These are phyloP conservation scores for Penicillium bialowiezense DNA, from an alignment of 495 filamentous ascomycete genomes.

Conservation along the genomic window DNA sequence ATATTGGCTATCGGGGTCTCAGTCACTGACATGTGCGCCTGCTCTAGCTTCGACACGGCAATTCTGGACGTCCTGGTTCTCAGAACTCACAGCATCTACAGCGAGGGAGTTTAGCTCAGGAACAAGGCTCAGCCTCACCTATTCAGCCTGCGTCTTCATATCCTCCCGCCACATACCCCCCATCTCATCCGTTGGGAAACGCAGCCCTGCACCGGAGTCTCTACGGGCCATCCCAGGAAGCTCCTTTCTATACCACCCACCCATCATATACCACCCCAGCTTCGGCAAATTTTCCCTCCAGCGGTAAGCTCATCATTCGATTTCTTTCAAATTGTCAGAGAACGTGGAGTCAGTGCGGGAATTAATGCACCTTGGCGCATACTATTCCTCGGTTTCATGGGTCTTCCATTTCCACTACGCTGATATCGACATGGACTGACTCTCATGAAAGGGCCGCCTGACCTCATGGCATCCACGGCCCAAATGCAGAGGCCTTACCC, in stretches of 20 bases:
- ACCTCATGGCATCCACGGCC: conserved; percentile 86
- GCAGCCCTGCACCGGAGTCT: conserved; percentile 41
- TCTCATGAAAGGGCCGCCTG: conserved; percentile 62
- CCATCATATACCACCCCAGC: conserved; percentile 68
- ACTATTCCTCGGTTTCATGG: neutral
- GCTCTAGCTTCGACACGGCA: conserved; percentile 35
- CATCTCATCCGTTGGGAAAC: conserved; percentile 47
- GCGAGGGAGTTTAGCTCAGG: conserved; percentile 61
- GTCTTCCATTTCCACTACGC: neutral
- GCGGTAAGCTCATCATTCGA: conserved; percentile 63
- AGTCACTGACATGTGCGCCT: conserved; percentile 25
- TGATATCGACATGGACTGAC: conserved; percentile 9
- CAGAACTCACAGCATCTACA: conserved; percentile 48
- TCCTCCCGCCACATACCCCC: conserved; percentile 57
- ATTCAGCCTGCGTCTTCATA: conserved; percentile 39
- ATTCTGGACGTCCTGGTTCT: conserved; percentile 24
- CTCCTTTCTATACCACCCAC: conserved; percentile 67
- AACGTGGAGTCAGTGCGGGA: too few relatives aligned
- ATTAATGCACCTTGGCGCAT: neutral
- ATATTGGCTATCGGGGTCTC: conserved; percentile 1
- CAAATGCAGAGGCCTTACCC: conserved; percentile 84
- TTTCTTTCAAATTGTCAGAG: too few relatives aligned
- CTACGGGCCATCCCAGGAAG: conserved; percentile 64
- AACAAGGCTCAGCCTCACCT: conserved; percentile 54
- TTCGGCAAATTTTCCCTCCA: conserved; percentile 70